A percentile compares a stretch with the other conserved stretches of the same genome.
These are phyloP conservation scores for Alternaria panax DNA, from an alignment of 2,329 filamentous ascomycete genomes.

Conservation along the genomic window DNA sequence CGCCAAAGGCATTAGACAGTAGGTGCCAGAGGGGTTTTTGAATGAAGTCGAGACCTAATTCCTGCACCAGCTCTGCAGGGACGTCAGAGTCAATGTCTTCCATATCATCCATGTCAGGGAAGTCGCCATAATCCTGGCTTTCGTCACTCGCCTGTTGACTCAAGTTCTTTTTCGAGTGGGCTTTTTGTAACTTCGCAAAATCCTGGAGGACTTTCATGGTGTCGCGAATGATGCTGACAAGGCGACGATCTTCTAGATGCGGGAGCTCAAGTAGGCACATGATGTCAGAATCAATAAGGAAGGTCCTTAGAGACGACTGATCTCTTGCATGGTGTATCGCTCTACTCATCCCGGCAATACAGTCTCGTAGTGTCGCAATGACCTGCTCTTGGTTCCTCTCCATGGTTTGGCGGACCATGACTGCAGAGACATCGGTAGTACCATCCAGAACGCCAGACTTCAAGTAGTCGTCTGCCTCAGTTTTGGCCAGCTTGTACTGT, in stretches of 20 bases:
- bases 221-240: constrained; percentile 58
- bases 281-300: constrained; percentile 56
- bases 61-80: not conserved
- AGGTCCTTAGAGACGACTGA: constrained; percentile 51
- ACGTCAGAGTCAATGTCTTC: constrained; percentile 39
- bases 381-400: constrained; percentile 65
- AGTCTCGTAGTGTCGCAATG: constrained; percentile 61
- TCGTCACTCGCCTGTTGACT: constrained; percentile 60
- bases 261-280: constrained; percentile 61
- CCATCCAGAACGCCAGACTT: constrained; percentile 48
- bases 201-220: constrained; percentile 57
- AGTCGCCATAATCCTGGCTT: constrained; percentile 70
- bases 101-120: constrained; percentile 60
- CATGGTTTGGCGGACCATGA: constrained; percentile 61
- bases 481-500: constrained; percentile 64
- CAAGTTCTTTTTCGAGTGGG: constrained; percentile 24
- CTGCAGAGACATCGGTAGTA: constrained; percentile 52
- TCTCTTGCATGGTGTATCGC: constrained; percentile 55
- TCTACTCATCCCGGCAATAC: constrained; percentile 59
- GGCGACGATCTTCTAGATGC: constrained; percentile 55
- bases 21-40: constrained; percentile 61
- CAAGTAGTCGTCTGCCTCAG: constrained; percentile 64
- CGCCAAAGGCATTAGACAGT: constrained; percentile 68
- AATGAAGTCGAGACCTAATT: constrained; percentile 50
- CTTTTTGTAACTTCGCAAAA: constrained; percentile 42